Conservation (phyloP, 306 rosid genomes). For the Gastrolobium villosum region DNA sequence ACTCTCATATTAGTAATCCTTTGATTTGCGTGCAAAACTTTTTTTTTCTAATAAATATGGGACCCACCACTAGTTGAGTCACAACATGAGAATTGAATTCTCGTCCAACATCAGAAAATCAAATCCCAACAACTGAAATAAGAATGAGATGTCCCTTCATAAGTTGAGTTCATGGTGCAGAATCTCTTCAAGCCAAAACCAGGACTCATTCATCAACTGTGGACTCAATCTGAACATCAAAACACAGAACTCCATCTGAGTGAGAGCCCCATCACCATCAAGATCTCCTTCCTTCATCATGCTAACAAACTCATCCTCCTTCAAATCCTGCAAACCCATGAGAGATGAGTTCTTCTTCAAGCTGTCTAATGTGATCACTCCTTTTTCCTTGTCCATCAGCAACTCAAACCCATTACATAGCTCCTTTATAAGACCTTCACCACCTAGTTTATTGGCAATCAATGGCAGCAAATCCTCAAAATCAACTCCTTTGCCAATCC, state of each 20-base stretch:
- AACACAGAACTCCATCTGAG: slow-evolving; percentile 85
- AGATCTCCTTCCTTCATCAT: slow-evolving; percentile 79
- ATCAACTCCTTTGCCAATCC: slow-evolving; percentile 32
- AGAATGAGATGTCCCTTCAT: slow-evolving; percentile 20
- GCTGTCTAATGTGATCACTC: slow-evolving; percentile 46
- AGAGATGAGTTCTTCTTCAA: slow-evolving; percentile 52
- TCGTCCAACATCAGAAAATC: no score
- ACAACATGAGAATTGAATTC: no score
- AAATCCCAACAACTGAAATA: background rate
- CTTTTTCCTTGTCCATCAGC: slow-evolving; percentile 46
- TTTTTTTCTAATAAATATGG: no score
- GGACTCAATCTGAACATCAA: slow-evolving; percentile 91
- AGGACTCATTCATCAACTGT: slow-evolving; percentile 68
- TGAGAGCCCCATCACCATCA: slow-evolving; percentile 78
- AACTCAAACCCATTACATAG: slow-evolving; percentile 32
- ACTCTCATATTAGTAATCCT: no score
- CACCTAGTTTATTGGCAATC: slow-evolving; percentile 38
- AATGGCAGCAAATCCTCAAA: slow-evolving; percentile 46
- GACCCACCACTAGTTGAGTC: no score
- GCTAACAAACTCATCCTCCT: slow-evolving; percentile 71
- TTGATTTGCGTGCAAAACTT: no score
- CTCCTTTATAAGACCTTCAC: slow-evolving; percentile 45
- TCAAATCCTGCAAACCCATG: slow-evolving; percentile 69
- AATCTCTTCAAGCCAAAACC: slow-evolving; percentile 66
- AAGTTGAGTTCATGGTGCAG: slow-evolving; percentile 47